Conservation (phyloP, 495 filamentous ascomycete genomes). For the Penicillium macrosclerotiorum region DNA sequence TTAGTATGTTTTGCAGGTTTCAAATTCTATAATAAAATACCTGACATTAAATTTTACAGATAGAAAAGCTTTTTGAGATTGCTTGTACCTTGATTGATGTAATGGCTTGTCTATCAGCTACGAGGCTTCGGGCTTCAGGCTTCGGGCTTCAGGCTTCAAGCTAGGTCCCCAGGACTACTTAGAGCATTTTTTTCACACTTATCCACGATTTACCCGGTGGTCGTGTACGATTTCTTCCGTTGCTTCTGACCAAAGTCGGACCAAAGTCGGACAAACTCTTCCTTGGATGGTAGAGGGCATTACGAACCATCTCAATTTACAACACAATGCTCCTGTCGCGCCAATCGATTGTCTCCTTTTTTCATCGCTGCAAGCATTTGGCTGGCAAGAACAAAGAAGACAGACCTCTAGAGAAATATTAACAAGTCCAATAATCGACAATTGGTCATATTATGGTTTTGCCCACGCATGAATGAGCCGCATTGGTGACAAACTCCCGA, state of each 20-base stretch:
- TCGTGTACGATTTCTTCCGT: conserved; percentile 65
- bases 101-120: conserved; percentile 60
- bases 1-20: conserved; percentile 53
- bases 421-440: not conserved
- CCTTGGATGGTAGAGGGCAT: conserved; percentile 57
- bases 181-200: conserved; percentile 62
- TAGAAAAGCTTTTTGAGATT: conserved; percentile 77
- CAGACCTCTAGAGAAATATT: not conserved
- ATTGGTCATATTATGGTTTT: conserved; percentile 12
- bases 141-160: conserved; percentile 54
- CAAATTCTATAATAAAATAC: not conserved
- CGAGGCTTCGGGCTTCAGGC: too few species aligned
- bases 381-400: not conserved
- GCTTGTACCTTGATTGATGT: conserved; percentile 72
- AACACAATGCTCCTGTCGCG: not conserved
- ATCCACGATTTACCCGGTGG: conserved; percentile 69
- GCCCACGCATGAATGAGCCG: conserved; percentile 25
- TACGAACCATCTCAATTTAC: conserved; percentile 22
- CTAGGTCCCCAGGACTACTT: conserved; percentile 71
- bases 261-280: too few species aligned
- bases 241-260: conserved; percentile 66
- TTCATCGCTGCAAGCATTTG: not conserved
- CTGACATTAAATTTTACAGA: conserved; percentile 28
- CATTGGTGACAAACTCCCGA: conserved; percentile 21
- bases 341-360: too few species aligned